Percentiles rank a stretch among this genome's conserved stretches.
These are phyloP conservation scores for Wickerhamomyces strasburgensis DNA, from an alignment of 805 yeast species.

Conservation along the genomic window DNA sequence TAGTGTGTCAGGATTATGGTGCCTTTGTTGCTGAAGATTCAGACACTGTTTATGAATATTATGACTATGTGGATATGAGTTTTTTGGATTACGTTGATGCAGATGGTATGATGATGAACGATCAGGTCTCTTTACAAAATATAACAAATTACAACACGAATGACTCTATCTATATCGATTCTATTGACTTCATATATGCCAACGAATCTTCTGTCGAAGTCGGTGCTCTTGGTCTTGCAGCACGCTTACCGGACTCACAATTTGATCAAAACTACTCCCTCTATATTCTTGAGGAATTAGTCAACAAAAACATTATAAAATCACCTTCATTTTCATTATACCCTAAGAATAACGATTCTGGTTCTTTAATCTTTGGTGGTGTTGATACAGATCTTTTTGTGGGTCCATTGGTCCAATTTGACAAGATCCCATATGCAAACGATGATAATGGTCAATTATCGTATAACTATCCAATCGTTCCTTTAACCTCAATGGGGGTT, in stretches of 20 bases:
- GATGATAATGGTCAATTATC: slow-evolving; percentile 15
- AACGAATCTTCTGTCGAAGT: slow-evolving; percentile 31
- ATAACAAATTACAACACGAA: background rate
- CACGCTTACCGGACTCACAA: slow-evolving; percentile 5
- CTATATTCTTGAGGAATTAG: slow-evolving; percentile 27
- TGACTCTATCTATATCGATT: slow-evolving; percentile 14
- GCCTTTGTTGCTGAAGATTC: slow-evolving; percentile 9
- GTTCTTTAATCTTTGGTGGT: slow-evolving; percentile 51
- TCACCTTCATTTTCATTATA: slow-evolving; percentile 42
- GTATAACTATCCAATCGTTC: slow-evolving; percentile 40
- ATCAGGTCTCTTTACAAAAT: slow-evolving; percentile 5
- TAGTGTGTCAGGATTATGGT: slow-evolving; percentile 18
- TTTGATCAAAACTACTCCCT: slow-evolving; percentile 16
- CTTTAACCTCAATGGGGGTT: slow-evolving; percentile 41
- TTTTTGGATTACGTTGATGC: slow-evolving; percentile 14
- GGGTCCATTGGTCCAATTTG: slow-evolving; percentile 46
- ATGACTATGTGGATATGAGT: background rate
- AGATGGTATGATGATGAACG: slow-evolving; percentile 19
- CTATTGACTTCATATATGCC: slow-evolving; percentile 33
- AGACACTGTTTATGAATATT: background rate
- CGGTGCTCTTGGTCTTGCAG: slow-evolving; percentile 47
- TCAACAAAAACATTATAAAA: slow-evolving; percentile 26
- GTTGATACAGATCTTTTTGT: slow-evolving; percentile 42
- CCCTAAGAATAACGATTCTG: slow-evolving; percentile 18
- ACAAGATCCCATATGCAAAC: slow-evolving; percentile 40